Evolutionary conservation across 2,329 filamentous ascomycete genomes (phyloP), one percentile per base, ranked within the genome.

Genomic region (Daldinia eschscholtzii): DNA sequence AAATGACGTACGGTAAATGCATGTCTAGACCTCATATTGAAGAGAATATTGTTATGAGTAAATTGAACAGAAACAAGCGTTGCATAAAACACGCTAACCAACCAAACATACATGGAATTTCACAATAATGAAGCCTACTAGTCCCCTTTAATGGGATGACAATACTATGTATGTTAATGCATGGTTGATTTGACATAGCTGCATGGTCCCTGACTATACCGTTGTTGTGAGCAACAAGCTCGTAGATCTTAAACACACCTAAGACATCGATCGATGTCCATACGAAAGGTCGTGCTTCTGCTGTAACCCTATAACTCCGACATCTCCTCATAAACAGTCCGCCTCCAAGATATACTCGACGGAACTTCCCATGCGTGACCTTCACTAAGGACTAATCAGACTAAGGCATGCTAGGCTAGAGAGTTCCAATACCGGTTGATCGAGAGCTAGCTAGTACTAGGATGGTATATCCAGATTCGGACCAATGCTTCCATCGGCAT

Each of bases 201-300:
- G 33, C n/a, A 37, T 55, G 33, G 33, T 55, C 33, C 52, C 33
- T 37, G 30, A 37, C 33, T 37, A 37, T 10, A 37, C 52, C 33
- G 18, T 37, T 55, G 20, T 39, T 2, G 52, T 55, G 33, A 55
- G 13, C 30, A 39, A 23, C 52, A 26, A 20, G 23, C 50, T 35
- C 33, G 33, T 55, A 55, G 52, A 55, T 55, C 52, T 55, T 55
- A 35, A 55, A 55, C 46, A 52, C 33, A 6, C 20, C 3, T 52
- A 28, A 52, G 46, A 52, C 46, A 52, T 52, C 26, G 46, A 33
- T 52, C 28, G 26, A 33, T 52, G 46, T 15, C 26, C 18, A 52
- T 33, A 26, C 15, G 13, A 33, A 33, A 15, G 46, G 28, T 15
- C 9, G 15, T n/a, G 15, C 26, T 33, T 35, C 7, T n/a, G 46